phyloP scores from a whole-genome alignment of 2,329 filamentous ascomycete genomes.

The Alternaria brassicicola region DNA sequence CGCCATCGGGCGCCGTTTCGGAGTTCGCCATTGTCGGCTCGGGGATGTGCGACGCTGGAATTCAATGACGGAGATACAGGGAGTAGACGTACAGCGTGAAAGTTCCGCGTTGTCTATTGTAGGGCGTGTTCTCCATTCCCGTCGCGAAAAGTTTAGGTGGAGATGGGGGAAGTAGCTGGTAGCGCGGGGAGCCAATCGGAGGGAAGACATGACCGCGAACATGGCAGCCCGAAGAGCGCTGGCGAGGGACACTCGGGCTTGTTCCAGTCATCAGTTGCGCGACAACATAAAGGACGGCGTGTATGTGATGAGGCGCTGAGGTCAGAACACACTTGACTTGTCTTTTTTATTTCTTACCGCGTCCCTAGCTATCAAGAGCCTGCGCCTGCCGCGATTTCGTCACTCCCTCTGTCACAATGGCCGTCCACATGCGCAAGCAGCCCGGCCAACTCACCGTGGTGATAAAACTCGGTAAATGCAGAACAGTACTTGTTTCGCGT shows the following conservation, averaged over 20 bases:
- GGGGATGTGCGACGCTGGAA: background rate
- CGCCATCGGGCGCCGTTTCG: slow-evolving; percentile 37
- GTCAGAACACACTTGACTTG: background rate
- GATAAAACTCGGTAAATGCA: slow-evolving; percentile 77
- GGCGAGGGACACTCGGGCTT: slow-evolving; percentile 18
- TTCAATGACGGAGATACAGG: background rate
- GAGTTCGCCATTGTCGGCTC: slow-evolving; percentile 31
- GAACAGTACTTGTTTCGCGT: slow-evolving; percentile 32
- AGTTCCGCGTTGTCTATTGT: background rate
- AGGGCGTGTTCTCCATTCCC: slow-evolving; percentile 20
- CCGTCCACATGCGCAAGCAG: slow-evolving; percentile 60
- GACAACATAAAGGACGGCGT: background rate
- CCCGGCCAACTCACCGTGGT: slow-evolving; percentile 69
- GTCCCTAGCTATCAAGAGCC: background rate
- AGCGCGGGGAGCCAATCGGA: slow-evolving; percentile 34
- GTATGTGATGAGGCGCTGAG: background rate
- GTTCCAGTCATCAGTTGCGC: slow-evolving; percentile 26
- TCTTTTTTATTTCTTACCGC: background rate
- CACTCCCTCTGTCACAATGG: slow-evolving; percentile 22
- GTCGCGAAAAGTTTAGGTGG: slow-evolving; percentile 30
- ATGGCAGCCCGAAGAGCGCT: slow-evolving; percentile 17
- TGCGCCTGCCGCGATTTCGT: background rate
- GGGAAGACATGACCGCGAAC: slow-evolving; percentile 18
- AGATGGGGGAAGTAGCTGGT: slow-evolving; percentile 8
- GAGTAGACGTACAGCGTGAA: slow-evolving; percentile 12